These are phyloP conservation scores for Colletotrichum agaves DNA, from an alignment of 2,329 filamentous ascomycete genomes.

Conservation along the genomic window DNA sequence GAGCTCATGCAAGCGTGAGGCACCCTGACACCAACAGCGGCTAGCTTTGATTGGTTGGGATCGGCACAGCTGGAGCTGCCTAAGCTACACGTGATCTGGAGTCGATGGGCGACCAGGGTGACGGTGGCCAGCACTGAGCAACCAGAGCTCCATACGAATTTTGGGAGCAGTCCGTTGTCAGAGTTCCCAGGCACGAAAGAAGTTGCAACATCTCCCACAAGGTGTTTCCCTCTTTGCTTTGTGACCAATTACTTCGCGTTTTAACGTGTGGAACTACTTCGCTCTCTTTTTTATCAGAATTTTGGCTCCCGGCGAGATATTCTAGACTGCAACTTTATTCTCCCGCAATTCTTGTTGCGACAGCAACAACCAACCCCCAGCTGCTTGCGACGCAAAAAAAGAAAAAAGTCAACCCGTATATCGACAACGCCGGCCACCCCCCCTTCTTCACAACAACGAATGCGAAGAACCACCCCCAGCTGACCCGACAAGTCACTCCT, in stretches of 20 bases:
- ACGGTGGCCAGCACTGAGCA: conserved; percentile 7
- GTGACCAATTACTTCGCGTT: conserved; percentile 17
- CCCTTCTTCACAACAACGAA: conserved; percentile 25
- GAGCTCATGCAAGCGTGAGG: conserved; percentile 34
- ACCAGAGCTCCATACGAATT: conserved; percentile 24
- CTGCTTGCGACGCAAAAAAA: conserved; percentile 8
- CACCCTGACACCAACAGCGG: conserved; percentile 25
- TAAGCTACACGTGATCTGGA: conserved; percentile 28
- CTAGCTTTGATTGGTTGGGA: conserved; percentile 18
- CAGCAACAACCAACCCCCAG: conserved; percentile 16
- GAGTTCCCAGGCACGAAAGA: conserved; percentile 13
- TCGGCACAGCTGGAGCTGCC: conserved; percentile 22
- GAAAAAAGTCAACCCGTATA: conserved; percentile 5
- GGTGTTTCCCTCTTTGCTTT: conserved; percentile 16
- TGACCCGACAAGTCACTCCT: conserved; percentile 43
- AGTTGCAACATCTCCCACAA: conserved; percentile 10
- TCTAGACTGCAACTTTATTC: neutral
- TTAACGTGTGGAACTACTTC: neutral
- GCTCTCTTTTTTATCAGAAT: neutral
- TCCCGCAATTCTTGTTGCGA: conserved; percentile 17
- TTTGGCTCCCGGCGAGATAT: conserved; percentile 3
- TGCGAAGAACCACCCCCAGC: conserved; percentile 40
- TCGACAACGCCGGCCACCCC: conserved; percentile 24
- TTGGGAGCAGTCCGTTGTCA: conserved; percentile 26
- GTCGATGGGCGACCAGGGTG: conserved; percentile 12